These are phyloP conservation scores for Kuraishia floccosa DNA, from an alignment of 805 yeast genomes.

Conservation along the genomic window DNA sequence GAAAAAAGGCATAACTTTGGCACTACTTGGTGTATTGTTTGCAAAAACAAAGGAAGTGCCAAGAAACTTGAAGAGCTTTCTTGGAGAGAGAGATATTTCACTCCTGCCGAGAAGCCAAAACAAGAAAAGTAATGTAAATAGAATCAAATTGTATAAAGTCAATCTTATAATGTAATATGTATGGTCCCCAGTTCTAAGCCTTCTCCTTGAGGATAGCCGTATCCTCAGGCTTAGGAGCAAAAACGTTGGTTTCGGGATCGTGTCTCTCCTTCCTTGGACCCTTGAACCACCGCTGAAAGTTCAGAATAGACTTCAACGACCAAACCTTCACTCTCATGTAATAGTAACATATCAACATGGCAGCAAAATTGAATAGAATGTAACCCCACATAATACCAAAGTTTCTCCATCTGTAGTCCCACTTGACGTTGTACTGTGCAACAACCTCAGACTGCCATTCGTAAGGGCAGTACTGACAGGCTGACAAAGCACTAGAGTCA, in stretches of 20 bases:
- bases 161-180: background rate
- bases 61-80: constrained; percentile 33
- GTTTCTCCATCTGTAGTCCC: constrained; percentile 13
- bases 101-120: background rate
- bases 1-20: constrained; percentile 83
- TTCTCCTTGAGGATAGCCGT: constrained; percentile 17
- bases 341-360: constrained; percentile 26
- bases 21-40: constrained; percentile 79
- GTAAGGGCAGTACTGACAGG: constrained; percentile 13
- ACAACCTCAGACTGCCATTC: constrained; percentile 10
- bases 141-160: background rate
- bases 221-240: constrained; percentile 26
- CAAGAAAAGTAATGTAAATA: background rate
- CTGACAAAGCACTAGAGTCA: constrained; percentile 13
- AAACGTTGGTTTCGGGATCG: constrained; percentile 32
- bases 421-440: constrained; percentile 7
- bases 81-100: constrained; percentile 35
- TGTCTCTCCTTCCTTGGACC: constrained; percentile 33
- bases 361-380: constrained; percentile 37
- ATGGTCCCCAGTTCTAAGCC: no score
- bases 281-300: constrained; percentile 26
- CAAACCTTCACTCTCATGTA: constrained; percentile 19
- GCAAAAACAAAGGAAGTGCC: constrained; percentile 63
- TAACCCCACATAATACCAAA: constrained; percentile 20
- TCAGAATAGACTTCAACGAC: constrained; percentile 11